Evolutionary conservation across 345 rosid genomes (phyloP).

Genomic region (Noccaea caerulescens): DNA sequence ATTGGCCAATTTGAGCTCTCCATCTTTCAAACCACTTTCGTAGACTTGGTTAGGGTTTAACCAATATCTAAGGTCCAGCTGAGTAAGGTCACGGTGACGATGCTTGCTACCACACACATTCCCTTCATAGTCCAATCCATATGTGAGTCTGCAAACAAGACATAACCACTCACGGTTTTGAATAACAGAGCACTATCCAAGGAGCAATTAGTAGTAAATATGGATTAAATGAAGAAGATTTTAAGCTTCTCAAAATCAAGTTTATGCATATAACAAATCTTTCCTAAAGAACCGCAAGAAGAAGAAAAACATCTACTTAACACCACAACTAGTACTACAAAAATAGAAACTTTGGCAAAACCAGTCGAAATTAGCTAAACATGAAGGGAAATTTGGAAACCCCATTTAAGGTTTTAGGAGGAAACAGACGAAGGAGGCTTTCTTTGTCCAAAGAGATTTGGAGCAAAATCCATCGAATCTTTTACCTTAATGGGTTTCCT

Average conservation of each 20-base stretch:
- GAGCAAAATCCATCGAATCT: neutral
- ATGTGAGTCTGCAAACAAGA: conserved; percentile 69
- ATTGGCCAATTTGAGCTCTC: conserved; percentile 67
- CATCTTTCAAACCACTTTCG: conserved; percentile 84
- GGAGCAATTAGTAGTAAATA: neutral
- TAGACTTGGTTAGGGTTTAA: conserved; percentile 94
- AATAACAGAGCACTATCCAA: neutral
- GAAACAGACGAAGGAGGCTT: neutral
- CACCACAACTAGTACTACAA: conserved; percentile 14
- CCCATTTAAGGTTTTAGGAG: conserved; percentile 35
- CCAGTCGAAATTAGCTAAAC: neutral
- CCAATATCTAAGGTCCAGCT: conserved; percentile 89
- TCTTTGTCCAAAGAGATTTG: conserved; percentile 8
- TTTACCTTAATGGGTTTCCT: conserved; percentile 84
- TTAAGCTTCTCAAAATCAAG: conserved; percentile 16
- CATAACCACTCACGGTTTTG: conserved; percentile 2
- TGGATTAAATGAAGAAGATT: neutral
- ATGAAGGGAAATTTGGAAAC: conserved; percentile 10
- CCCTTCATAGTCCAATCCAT: conserved; percentile 96
- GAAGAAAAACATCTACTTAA: conserved; percentile 20
- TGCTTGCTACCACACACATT: conserved; percentile 90
- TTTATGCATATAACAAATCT: conserved; percentile 21
- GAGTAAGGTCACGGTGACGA: conserved; percentile 68
- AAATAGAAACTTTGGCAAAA: conserved; percentile 19
- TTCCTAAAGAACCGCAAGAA: conserved; percentile 25